A percentile compares a stretch with the other conserved stretches of the same genome.
Evolutionary conservation across 176 grass and related monocot species (phyloP).

Genomic region (Themeda triandra): DNA sequence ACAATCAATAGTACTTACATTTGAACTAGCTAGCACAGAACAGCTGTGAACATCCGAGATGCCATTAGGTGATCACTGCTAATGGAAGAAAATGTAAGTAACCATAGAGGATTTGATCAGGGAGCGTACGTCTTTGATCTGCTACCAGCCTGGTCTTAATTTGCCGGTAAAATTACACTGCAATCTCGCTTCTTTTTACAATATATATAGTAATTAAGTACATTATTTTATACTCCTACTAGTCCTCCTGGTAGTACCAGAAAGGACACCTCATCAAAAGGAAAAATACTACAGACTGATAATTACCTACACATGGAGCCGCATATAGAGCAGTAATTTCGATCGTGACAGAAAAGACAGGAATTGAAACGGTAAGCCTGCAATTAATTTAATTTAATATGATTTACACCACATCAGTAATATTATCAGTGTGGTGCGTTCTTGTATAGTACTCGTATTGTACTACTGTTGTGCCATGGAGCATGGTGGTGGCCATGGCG

Average conservation of each 20-base stretch:
- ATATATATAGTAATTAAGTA: background rate
- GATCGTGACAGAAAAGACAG: too few relatives aligned
- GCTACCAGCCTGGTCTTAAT: background rate
- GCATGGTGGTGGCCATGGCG: background rate
- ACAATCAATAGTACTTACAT: too few relatives aligned
- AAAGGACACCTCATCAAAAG: background rate
- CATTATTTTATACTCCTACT: constrained; percentile 16
- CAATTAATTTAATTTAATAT: background rate
- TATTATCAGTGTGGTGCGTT: background rate
- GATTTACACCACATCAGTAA: background rate
- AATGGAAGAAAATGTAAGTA: background rate
- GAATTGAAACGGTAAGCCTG: background rate
- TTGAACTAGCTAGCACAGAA: background rate
- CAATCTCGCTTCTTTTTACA: background rate
- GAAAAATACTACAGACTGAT: background rate
- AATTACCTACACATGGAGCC: background rate
- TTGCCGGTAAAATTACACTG: background rate
- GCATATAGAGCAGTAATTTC: too few relatives aligned
- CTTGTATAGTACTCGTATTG: background rate
- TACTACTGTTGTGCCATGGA: background rate
- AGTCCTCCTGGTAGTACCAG: background rate
- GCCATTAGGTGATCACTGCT: background rate
- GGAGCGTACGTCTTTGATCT: background rate
- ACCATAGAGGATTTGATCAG: background rate
- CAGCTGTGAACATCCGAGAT: background rate